These are phyloP conservation scores for Annulohypoxylon maeteangense DNA, from an alignment of 495 filamentous ascomycete species.

Conservation along the genomic window DNA sequence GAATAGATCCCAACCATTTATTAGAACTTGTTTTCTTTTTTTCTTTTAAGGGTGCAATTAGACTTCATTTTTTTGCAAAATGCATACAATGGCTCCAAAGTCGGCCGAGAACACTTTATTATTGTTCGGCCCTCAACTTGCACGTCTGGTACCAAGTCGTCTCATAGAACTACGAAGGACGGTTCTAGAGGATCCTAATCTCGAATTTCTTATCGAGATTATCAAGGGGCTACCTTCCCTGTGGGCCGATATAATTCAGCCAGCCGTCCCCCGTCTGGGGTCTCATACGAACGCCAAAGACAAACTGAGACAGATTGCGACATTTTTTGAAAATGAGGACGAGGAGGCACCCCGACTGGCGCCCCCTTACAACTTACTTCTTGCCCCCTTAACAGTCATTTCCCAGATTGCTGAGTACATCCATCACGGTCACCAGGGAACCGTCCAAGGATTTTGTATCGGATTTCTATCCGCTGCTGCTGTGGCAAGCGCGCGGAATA, in stretches of 20 bases:
- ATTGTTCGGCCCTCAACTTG: conserved; percentile 27
- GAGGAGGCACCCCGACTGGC: conserved; percentile 7
- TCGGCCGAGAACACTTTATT: conserved; percentile 13
- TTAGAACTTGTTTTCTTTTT: not conserved
- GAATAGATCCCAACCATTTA: not conserved
- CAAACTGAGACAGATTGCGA: not conserved
- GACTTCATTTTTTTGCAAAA: not conserved
- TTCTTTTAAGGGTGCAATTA: not conserved
- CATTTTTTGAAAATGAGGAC: conserved; percentile 11
- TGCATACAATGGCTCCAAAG: conserved; percentile 5
- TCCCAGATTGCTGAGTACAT: conserved; percentile 16
- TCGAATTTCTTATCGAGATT: conserved; percentile 12
- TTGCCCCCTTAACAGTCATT: conserved; percentile 21
- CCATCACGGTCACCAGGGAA: not conserved
- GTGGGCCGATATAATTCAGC: conserved; percentile 14
- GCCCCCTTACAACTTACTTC: conserved; percentile 20
- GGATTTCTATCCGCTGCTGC: conserved; percentile 20
- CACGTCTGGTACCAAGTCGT: conserved; percentile 15
- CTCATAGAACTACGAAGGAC: conserved; percentile 19
- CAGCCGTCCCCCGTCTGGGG: not conserved
- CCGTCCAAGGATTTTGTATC: conserved; percentile 21
- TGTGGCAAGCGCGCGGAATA: conserved; percentile 13
- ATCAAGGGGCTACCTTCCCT: conserved; percentile 10
- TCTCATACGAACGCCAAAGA: not conserved
- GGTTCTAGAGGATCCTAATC: conserved; percentile 4